phyloP scores from a whole-genome alignment of 805 yeast genomes.

The Isabelozyma heimii region DNA sequence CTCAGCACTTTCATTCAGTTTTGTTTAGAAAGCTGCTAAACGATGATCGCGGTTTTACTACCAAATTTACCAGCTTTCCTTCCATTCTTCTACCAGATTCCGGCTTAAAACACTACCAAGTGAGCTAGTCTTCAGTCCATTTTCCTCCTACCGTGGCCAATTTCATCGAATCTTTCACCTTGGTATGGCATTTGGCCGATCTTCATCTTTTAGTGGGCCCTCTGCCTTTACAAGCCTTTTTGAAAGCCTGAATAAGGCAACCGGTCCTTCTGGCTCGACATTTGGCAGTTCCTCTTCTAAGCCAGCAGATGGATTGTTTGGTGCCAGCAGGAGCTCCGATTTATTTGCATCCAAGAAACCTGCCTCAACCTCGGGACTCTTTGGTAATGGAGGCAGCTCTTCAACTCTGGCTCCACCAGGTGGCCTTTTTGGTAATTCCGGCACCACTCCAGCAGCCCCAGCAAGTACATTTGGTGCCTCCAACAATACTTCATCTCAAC shows the following conservation, averaged over 20 bases:
- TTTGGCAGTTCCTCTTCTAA: background rate
- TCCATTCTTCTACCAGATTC: too few species aligned
- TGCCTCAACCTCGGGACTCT: background rate
- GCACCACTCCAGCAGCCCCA: conserved; percentile 1
- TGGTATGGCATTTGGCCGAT: conserved; percentile 10
- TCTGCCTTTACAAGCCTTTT: background rate
- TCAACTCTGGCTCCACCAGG: conserved; percentile 1
- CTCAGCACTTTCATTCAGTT: background rate
- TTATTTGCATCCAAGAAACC: background rate
- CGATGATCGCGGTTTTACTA: background rate
- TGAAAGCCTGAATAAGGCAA: background rate
- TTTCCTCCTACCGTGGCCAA: background rate
- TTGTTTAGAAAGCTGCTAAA: background rate
- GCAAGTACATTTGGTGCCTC: conserved; percentile 16
- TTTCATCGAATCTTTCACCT: background rate
- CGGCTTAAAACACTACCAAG: background rate
- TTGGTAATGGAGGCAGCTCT: background rate
- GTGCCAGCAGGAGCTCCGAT: background rate
- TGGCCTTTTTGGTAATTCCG: conserved; percentile 18
- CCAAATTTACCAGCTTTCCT: background rate
- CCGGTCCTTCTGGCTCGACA: background rate
- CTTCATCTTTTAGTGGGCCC: conserved; percentile 16
- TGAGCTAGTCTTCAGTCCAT: background rate
- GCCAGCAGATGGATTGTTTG: background rate
- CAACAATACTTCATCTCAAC: conserved; percentile 1